These are phyloP conservation scores for Fraxinus platypoda DNA, from an alignment of 305 asterid genomes.

Conservation along the genomic window DNA sequence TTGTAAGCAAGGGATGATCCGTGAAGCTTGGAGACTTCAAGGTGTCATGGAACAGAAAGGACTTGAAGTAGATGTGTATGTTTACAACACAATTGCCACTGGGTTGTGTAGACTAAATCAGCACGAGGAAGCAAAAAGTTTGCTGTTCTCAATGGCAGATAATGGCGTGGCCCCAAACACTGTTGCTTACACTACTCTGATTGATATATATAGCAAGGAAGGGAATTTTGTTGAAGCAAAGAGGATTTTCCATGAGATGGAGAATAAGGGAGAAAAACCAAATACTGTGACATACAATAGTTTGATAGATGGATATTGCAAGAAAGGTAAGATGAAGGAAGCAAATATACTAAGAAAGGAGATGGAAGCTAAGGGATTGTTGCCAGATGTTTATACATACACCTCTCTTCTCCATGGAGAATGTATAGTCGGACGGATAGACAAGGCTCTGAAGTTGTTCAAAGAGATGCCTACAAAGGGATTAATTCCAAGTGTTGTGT, in stretches of 20 bases:
- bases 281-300: conserved; percentile 51
- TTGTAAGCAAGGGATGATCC: conserved; percentile 69
- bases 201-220: conserved; percentile 60
- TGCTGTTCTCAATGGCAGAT: conserved; percentile 56
- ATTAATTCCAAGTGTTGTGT: conserved; percentile 40
- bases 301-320: conserved; percentile 55
- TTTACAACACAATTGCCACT: conserved; percentile 53
- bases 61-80: conserved; percentile 57
- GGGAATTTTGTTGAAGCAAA: conserved; percentile 61
- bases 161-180: conserved; percentile 48
- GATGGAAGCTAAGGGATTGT: conserved; percentile 40
- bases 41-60: conserved; percentile 68
- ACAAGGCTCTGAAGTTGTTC: conserved; percentile 62
- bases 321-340: conserved; percentile 43
- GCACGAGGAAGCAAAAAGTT: conserved; percentile 58
- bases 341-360: conserved; percentile 31
- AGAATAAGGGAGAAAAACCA: conserved; percentile 57
- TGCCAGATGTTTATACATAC: conserved; percentile 48
- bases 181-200: conserved; percentile 55
- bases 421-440: conserved; percentile 58
- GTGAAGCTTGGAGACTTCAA: conserved; percentile 57
- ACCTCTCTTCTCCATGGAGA: conserved; percentile 56
- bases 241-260: conserved; percentile 51
- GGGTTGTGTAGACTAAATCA: conserved; percentile 52
- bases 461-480: conserved; percentile 49